Evolutionary conservation across 768 basidiomycete species (phyloP).

Genomic region (Lepiota venenata): DNA sequence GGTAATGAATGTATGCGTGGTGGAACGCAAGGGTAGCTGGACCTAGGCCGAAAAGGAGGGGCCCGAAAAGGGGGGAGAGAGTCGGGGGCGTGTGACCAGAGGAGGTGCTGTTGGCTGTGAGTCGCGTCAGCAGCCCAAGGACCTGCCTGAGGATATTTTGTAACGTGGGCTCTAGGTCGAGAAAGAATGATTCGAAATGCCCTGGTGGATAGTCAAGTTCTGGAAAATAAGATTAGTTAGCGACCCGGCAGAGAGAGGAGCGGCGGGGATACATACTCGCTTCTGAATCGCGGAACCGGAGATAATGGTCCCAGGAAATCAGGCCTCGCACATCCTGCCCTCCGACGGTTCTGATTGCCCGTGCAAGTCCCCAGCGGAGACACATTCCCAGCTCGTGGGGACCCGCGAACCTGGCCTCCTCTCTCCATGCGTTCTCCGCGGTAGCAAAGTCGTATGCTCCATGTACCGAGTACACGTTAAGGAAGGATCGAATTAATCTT

Average conservation of each 20-base stretch:
- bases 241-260: slow-evolving; percentile 9
- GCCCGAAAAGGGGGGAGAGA: slow-evolving; percentile 86
- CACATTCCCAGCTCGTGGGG: slow-evolving; percentile 90
- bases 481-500: slow-evolving; percentile 76
- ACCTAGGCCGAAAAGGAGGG: slow-evolving; percentile 82
- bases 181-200: slow-evolving; percentile 71
- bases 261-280: slow-evolving; percentile 48
- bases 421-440: slow-evolving; percentile 60
- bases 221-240: slow-evolving; percentile 18
- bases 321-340: slow-evolving; percentile 80
- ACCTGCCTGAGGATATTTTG: slow-evolving; percentile 64
- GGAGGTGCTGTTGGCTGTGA: slow-evolving; percentile 78
- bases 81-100: slow-evolving; percentile 92
- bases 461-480: slow-evolving; percentile 52
- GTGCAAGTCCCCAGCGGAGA: slow-evolving; percentile 87
- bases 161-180: slow-evolving; percentile 46
- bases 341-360: slow-evolving; percentile 67
- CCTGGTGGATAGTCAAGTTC: slow-evolving; percentile 66
- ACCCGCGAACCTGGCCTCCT: slow-evolving; percentile 81
- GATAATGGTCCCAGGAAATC: slow-evolving; percentile 81
- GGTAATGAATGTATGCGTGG: slow-evolving; percentile 57
- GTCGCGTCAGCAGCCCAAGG: slow-evolving; percentile 75
- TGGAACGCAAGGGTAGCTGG: slow-evolving; percentile 46
- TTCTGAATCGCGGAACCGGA: slow-evolving; percentile 80
- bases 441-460: slow-evolving; percentile 28